Conservation (phyloP, 345 rosid species). For the Aethionema arabicum region DNA sequence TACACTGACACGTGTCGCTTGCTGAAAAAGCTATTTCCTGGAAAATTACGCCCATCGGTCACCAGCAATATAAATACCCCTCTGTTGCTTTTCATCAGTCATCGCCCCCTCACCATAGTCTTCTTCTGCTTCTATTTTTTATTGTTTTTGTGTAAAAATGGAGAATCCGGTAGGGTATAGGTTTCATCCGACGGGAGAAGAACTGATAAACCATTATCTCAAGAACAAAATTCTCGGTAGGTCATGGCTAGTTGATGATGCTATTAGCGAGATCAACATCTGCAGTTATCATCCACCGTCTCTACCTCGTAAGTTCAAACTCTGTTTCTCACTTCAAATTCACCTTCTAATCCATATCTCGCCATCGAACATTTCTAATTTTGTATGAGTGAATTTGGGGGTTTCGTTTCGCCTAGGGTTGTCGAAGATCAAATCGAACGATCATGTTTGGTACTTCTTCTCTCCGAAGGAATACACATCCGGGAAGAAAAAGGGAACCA, state of each 20-base stretch:
- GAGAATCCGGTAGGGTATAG: conserved; percentile 25
- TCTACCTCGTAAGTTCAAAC: conserved; percentile 38
- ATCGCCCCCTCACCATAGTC: too few relatives aligned
- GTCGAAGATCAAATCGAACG: conserved; percentile 21
- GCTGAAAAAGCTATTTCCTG: too few relatives aligned
- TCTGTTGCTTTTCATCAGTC: too few relatives aligned
- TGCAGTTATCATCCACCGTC: conserved; percentile 31
- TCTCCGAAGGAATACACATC: conserved; percentile 7
- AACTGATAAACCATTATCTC: conserved; percentile 29
- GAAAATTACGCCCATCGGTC: too few relatives aligned
- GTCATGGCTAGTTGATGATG: conserved; percentile 23
- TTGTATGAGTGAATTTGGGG: not conserved
- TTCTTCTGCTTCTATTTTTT: too few relatives aligned
- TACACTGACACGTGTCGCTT: too few relatives aligned
- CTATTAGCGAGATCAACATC: conserved; percentile 31
- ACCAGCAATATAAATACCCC: too few relatives aligned
- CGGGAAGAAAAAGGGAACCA: conserved; percentile 17
- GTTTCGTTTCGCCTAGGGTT: conserved; percentile 8
- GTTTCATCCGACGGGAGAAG: conserved; percentile 32
- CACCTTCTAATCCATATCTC: not conserved
- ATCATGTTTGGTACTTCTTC: conserved; percentile 47
- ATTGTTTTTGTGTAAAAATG: conserved; percentile 4
- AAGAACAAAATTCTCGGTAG: conserved; percentile 24
- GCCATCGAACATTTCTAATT: not conserved
- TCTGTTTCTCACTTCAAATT: not conserved